A percentile compares a stretch with the other conserved stretches of the same genome.
Evolutionary conservation across 352 stramenopile species (phyloP).

Genomic region (Discostella stelligera): DNA sequence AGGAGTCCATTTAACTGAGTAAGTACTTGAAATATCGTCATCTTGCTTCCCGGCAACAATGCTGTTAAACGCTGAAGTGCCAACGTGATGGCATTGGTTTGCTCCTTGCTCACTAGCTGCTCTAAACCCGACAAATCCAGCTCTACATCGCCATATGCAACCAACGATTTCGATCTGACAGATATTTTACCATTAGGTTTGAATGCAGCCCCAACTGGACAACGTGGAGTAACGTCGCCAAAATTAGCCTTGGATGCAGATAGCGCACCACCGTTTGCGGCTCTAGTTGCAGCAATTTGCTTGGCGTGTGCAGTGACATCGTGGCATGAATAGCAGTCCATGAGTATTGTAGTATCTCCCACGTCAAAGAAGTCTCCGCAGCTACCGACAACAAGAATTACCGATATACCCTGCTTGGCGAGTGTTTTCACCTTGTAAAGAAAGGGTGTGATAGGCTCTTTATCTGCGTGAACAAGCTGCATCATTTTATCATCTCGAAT

Average conservation of each 20-base stretch:
- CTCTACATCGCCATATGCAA: slow-evolving; percentile 76
- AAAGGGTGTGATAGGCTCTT: slow-evolving; percentile 97
- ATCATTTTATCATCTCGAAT: slow-evolving; percentile 97
- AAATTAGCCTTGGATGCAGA: slow-evolving; percentile 48
- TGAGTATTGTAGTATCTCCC: slow-evolving; percentile 94
- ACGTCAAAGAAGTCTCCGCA: slow-evolving; percentile 96
- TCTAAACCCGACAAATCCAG: slow-evolving; percentile 72
- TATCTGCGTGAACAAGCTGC: slow-evolving; percentile 91
- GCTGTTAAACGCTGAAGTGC: slow-evolving; percentile 58
- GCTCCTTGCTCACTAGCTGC: slow-evolving; percentile 72
- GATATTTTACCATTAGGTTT: slow-evolving; percentile 68
- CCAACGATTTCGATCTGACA: slow-evolving; percentile 50
- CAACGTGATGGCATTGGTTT: slow-evolving; percentile 72
- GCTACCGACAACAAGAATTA: slow-evolving; percentile 94
- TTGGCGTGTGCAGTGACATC: slow-evolving; percentile 91
- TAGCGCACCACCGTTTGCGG: slow-evolving; percentile 27
- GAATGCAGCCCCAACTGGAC: slow-evolving; percentile 51
- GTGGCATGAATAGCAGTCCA: slow-evolving; percentile 91
- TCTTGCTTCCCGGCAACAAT: slow-evolving; percentile 25
- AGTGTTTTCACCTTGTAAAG: slow-evolving; percentile 91
- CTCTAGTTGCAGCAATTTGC: slow-evolving; percentile 82
- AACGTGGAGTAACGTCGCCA: slow-evolving; percentile 45
- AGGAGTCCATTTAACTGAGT: slow-evolving; percentile 55
- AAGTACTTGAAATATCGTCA: slow-evolving; percentile 56
- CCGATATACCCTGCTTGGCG: slow-evolving; percentile 87